A percentile compares a stretch with the other conserved stretches of the same genome.
Evolutionary conservation across 2,329 filamentous ascomycete species (phyloP).

Genomic region (Fusarium algeriense): DNA sequence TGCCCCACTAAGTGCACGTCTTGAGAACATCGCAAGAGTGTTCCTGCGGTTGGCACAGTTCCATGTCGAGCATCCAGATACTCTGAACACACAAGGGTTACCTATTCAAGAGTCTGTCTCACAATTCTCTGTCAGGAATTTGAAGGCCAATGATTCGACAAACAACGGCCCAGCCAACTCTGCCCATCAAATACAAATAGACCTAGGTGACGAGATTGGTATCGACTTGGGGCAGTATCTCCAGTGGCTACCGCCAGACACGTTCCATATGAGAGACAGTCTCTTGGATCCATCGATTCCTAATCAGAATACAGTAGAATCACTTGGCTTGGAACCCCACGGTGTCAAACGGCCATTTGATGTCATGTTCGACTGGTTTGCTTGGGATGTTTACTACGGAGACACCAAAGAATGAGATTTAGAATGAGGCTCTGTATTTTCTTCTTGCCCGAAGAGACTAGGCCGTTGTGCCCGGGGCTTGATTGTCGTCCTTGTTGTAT

Average conservation of each 20-base stretch:
- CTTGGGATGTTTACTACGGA: conserved; percentile 7
- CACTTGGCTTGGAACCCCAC: neutral
- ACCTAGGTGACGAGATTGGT: neutral
- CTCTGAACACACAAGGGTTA: rapidly evolving
- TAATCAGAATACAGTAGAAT: too few relatives aligned
- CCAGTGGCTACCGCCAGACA: neutral
- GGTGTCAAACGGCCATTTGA: conserved; percentile 1
- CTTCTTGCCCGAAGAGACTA: too few relatives aligned
- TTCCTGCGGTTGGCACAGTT: neutral
- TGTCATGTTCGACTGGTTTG: conserved; percentile 17
- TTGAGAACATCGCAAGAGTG: neutral
- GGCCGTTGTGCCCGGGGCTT: rapidly evolving
- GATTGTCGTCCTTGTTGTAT: neutral
- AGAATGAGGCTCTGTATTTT: neutral
- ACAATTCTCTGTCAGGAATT: too few relatives aligned
- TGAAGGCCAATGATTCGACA: rapidly evolving
- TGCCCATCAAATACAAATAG: neutral
- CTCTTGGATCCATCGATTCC: too few relatives aligned
- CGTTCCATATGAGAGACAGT: neutral
- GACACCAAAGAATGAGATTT: neutral
- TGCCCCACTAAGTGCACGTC: neutral
- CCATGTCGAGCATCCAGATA: neutral
- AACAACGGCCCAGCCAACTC: rapidly evolving
- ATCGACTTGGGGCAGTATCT: neutral
- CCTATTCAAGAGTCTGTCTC: neutral